Conservation (phyloP, 1,284 basidiomycete species). For the Tilletia caries region DNA sequence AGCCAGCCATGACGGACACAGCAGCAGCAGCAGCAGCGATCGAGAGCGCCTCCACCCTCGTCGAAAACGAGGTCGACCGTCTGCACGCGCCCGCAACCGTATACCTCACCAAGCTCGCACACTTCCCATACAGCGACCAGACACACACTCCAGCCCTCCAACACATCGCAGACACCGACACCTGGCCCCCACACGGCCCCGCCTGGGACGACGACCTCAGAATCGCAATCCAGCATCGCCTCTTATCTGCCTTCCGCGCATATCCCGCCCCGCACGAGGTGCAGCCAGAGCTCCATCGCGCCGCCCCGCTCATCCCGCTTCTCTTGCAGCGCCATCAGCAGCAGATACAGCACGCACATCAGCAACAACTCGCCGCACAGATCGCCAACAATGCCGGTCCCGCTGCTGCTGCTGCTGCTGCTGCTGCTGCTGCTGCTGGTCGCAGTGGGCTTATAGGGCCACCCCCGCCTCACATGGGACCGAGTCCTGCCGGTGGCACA, state of each 20-base stretch:
- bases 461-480: too few species aligned
- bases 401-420: too few species aligned
- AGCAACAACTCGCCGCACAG: background rate
- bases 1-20: too few species aligned
- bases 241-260: background rate
- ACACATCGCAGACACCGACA: background rate
- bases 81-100: background rate
- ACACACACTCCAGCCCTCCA: background rate
- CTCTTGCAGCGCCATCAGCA: constrained; percentile 5
- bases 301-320: background rate
- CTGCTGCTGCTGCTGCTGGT: too few species aligned
- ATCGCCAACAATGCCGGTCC: too few species aligned
- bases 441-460: too few species aligned
- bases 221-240: constrained; percentile 3
- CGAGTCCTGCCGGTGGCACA: too few species aligned
- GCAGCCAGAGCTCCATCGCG: constrained; percentile 3
- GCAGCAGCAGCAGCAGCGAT: too few species aligned
- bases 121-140: background rate
- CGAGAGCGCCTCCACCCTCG: background rate
- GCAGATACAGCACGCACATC: background rate
- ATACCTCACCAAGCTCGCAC: background rate
- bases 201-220: constrained; percentile 2
- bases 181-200: background rate
- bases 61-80: background rate
- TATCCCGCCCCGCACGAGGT: background rate